phyloP scores from a whole-genome alignment of 139 green algal genomes.

The Marvania coccoides region DNA sequence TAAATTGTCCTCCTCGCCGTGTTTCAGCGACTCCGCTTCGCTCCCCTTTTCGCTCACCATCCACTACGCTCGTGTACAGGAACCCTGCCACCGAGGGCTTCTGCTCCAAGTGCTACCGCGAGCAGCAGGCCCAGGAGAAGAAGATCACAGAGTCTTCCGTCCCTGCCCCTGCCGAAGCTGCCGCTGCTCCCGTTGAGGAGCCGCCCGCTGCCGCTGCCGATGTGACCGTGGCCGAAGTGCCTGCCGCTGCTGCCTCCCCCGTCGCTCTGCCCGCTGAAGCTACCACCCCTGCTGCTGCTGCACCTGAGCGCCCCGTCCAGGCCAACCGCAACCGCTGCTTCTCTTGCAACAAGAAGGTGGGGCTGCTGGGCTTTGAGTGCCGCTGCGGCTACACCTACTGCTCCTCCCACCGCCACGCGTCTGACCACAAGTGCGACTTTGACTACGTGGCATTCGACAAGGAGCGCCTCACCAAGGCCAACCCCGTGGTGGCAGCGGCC shows the following conservation, averaged over 20 bases:
- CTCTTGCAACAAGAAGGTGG: slow-evolving; percentile 35
- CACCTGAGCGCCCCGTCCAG: slow-evolving; percentile 5
- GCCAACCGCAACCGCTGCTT: slow-evolving; percentile 27
- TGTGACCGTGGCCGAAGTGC: background rate
- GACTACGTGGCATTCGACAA: slow-evolving; percentile 21
- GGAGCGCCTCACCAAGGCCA: slow-evolving; percentile 21
- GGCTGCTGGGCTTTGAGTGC: slow-evolving; percentile 37
- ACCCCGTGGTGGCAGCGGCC: slow-evolving; percentile 21
- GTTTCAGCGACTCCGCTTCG: too few species aligned
- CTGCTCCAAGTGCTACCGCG: slow-evolving; percentile 25
- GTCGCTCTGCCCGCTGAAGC: background rate
- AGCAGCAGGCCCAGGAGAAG: slow-evolving; percentile 1
- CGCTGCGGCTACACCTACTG: slow-evolving; percentile 36
- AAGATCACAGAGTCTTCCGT: background rate
- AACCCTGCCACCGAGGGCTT: slow-evolving; percentile 10
- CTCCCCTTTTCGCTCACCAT: too few species aligned
- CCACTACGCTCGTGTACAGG: slow-evolving; percentile 1
- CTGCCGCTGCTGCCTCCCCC: background rate
- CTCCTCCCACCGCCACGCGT: slow-evolving; percentile 28
- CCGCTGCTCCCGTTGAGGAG: background rate
- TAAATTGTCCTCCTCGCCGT: too few species aligned
- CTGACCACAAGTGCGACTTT: slow-evolving; percentile 26
- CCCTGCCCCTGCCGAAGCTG: background rate
- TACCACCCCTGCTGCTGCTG: background rate
- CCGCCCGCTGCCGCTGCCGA: background rate